Evolutionary conservation across 1,284 basidiomycete species (phyloP), one percentile per base, ranked within the genome.

Genomic region (Microbotryum saponariae): DNA sequence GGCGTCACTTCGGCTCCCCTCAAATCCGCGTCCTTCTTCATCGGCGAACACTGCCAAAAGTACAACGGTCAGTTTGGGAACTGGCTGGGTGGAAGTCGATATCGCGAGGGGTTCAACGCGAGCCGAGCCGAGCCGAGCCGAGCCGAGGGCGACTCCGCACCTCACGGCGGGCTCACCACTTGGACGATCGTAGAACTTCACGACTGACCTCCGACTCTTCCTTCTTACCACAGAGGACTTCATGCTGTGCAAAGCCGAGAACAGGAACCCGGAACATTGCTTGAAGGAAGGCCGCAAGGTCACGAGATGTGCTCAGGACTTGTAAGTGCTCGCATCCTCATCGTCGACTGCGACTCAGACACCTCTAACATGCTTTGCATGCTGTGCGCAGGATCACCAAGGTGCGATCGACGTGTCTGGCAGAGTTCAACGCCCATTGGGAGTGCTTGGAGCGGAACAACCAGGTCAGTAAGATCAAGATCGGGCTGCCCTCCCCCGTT

Each of bases 171-270:
- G 37, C 14, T 42, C 37, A 12, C 16, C 37, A 42, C 6, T 42
- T 18, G 14, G 16, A 16, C 16, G 37, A 42, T 42, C 9, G 14
- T 12, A 42, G 37, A 42, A 4, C 12, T 18, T 12, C 37, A 42
- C 4, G 6, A 42, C 14, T 42, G 14, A 42, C 37, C 37, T 42
- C 37, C 48, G 9, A 6, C 21, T 23, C 3, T 14, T n/a, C 37
- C 37, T 42, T 18, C 42, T 48, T 42, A 5, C 21, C 29, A 51
- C 74, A 96, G 92, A 97, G 83, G 94, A 99, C 80, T 98, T 97
- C 74, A 97, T 99, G 91, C 87, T 97, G 61, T 98, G 96, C 84
- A 98, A 98, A 80, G 80, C 83, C 54, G 92, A 97, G 80, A 87
- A 83, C 75, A 82, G 83, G 60, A 86, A 97, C 75, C 91, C 96